phyloP scores from a whole-genome alignment of 306 rosid species.

The Inga oerstediana region DNA sequence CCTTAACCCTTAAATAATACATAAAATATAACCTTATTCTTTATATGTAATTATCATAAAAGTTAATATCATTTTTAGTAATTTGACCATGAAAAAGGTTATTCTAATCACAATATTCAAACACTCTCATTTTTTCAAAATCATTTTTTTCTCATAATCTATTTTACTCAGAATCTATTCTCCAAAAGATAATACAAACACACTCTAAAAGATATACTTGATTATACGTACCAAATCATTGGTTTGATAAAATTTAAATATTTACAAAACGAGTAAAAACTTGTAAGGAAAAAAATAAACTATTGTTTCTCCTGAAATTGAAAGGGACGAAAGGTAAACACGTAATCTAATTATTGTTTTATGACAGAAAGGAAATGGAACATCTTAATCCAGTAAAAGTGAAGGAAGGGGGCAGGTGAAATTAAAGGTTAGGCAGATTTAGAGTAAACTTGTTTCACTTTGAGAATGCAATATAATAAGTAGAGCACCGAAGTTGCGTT shows the following conservation, averaged over 20 bases:
- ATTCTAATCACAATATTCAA: too few species aligned
- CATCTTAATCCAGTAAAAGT: not conserved
- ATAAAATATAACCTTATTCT: too few species aligned
- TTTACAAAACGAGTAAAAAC: not conserved
- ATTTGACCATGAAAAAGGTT: too few species aligned
- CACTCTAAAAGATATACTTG: not conserved
- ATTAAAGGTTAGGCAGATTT: not conserved
- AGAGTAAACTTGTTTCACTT: not conserved
- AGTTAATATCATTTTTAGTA: too few species aligned
- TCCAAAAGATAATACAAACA: too few species aligned
- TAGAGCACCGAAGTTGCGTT: not conserved
- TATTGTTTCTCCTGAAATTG: not conserved
- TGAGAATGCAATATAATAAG: not conserved
- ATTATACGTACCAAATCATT: not conserved
- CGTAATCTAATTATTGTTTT: not conserved
- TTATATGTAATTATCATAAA: too few species aligned
- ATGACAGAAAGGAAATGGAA: not conserved
- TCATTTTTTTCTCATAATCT: too few species aligned
- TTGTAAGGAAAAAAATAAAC: too few species aligned
- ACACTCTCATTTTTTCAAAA: too few species aligned
- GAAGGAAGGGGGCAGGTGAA: not conserved
- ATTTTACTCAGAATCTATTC: too few species aligned
- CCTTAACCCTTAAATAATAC: too few species aligned
- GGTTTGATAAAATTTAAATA: not conserved
- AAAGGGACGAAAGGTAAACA: not conserved